Percentiles rank a stretch among this genome's conserved stretches.
These are phyloP conservation scores for Beauveria caledonica DNA, from an alignment of 2,329 filamentous ascomycete species.

Conservation along the genomic window DNA sequence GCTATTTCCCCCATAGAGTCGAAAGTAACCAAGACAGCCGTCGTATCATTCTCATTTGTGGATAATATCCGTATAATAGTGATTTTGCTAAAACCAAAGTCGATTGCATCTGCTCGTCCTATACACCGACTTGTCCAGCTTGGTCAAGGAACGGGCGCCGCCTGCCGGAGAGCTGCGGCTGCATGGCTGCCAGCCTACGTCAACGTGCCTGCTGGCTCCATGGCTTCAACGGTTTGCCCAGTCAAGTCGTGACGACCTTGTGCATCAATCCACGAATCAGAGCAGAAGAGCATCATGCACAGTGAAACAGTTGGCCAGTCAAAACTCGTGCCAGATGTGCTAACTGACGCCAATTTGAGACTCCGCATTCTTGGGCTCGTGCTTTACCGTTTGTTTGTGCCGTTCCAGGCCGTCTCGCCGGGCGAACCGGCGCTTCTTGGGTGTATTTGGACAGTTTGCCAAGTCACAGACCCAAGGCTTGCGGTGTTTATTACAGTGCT, in stretches of 20 bases:
- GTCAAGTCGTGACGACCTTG: neutral
- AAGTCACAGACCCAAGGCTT: constrained; percentile 33
- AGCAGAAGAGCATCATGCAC: neutral
- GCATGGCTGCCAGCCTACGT: constrained; percentile 7
- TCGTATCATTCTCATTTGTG: neutral
- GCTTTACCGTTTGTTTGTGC: constrained; percentile 32
- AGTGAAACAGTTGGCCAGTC: neutral
- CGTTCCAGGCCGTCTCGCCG: constrained; percentile 34
- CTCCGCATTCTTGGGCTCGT: constrained; percentile 18
- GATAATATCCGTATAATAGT: neutral
- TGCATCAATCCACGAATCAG: neutral
- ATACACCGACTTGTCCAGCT: neutral
- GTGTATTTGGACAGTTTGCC: constrained; percentile 32
- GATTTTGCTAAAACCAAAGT: neutral
- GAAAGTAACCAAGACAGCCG: neutral
- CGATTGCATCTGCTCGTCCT: neutral
- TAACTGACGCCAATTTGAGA: neutral
- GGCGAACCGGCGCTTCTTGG: constrained; percentile 33
- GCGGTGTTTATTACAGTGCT: constrained; percentile 35
- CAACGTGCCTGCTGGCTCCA: neutral
- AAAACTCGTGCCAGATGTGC: neutral
- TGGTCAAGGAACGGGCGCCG: neutral
- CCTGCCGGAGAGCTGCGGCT: neutral
- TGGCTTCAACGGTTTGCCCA: neutral
- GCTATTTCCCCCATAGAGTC: neutral